Conservation (phyloP, 257 asterid species). For the Solanum clarkiae region DNA sequence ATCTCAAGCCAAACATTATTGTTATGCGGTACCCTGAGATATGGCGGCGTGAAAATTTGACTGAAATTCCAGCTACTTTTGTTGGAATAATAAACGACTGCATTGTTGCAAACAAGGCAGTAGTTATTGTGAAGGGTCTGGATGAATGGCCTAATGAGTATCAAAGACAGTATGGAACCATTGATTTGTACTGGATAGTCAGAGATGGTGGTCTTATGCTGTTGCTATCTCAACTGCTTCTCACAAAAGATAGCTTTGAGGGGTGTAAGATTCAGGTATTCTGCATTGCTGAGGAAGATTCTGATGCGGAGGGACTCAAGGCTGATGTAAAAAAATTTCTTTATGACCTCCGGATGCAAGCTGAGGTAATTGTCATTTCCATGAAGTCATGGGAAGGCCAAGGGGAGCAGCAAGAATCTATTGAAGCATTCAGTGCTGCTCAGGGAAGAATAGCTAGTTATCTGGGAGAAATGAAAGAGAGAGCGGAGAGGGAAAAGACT, state of each 20-base stretch:
- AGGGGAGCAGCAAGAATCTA: slow-evolving; percentile 51
- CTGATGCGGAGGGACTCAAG: slow-evolving; percentile 87
- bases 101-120: slow-evolving; percentile 96
- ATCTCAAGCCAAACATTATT: slow-evolving; percentile 87
- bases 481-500: slow-evolving; percentile 37
- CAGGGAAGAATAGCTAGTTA: slow-evolving; percentile 53
- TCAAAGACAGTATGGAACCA: slow-evolving; percentile 90
- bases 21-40: slow-evolving; percentile 98
- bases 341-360: slow-evolving; percentile 95
- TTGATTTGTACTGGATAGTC: slow-evolving; percentile 97
- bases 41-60: slow-evolving; percentile 89
- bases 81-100: slow-evolving; percentile 95
- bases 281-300: slow-evolving; percentile 95
- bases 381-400: slow-evolving; percentile 92
- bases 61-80: slow-evolving; percentile 81
- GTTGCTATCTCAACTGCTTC: slow-evolving; percentile 89
- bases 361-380: slow-evolving; percentile 88
- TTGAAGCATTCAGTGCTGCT: slow-evolving; percentile 67
- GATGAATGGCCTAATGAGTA: slow-evolving; percentile 99
- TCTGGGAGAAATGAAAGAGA: slow-evolving; percentile 49
- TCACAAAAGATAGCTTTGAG: slow-evolving; percentile 88
- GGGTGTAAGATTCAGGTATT: slow-evolving; percentile 96
- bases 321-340: slow-evolving; percentile 88
- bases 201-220: slow-evolving; percentile 98
- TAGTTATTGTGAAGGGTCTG: slow-evolving; percentile 90